Base-by-base conservation (phyloP, 1,284 basidiomycete species). In the Austroboletus novae-zelandiae region DNA sequence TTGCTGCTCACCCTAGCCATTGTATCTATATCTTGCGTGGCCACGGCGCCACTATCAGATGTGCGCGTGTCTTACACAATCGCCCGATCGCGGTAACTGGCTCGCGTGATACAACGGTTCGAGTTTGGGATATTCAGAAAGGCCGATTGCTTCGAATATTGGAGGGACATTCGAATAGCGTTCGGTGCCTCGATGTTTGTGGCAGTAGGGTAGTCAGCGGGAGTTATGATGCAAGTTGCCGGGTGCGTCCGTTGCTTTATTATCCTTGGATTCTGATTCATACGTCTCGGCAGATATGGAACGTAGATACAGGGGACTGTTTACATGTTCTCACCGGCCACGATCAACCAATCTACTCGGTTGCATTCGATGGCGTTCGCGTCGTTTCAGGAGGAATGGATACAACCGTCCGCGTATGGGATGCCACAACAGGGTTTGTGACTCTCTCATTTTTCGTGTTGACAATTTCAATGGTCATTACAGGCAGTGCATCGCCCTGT, bases 51-150 rank as follows among this genome's bases (percentile, higher is more conserved):
- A 98, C 95, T 1, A 89, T 98, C 51, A 84, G 96, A 29, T 98
- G 94, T 67, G 76, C 98, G 51, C 91, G 91, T 60, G 89, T 95
- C 14, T 73, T 98, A 37, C 88, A 95, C 61, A 86, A 88, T 39
- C 79, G 91, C 5, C 94, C 96, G 0, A 80, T 97, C 43, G 93
- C 92, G 2, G 83, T 98, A 20, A 90, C 92, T 0, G 96, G 94
- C 45, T 92, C 93, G 36, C 79, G 96, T 15, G 94, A 98, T 61
- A 76, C 79, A 20, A 94, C 91, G 1, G 66, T 98, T 47, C 81
- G 94, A 1, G 91, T 98, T 1, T 99, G 96, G 96, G 91, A 99
- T 67, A 81, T 99, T 45, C 87, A 91, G 65, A 79, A 75, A 9
- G 96, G 96, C 1, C 70, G 73, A 30, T 71, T 82, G 44, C 65